A percentile compares a stretch with the other conserved stretches of the same genome.
phyloP scores from a whole-genome alignment of 2,329 filamentous ascomycete genomes.

The Oidium heveae region DNA sequence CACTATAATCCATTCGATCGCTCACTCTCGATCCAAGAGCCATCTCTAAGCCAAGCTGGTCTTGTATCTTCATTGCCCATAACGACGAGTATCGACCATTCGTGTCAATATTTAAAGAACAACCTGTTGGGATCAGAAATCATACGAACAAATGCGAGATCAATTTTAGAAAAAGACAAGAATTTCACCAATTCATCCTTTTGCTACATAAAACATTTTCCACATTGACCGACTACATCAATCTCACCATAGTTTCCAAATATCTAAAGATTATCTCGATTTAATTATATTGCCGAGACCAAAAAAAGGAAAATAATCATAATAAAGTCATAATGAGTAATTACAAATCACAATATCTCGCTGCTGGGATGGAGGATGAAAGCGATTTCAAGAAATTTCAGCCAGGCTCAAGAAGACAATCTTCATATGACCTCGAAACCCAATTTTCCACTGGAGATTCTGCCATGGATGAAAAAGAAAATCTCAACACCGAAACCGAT shows the following conservation, averaged over 20 bases:
- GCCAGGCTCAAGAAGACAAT: neutral
- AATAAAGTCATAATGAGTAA: neutral
- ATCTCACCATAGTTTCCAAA: neutral
- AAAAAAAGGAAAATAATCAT: neutral
- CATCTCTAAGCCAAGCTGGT: neutral
- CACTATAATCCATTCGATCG: too few species aligned
- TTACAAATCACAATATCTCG: neutral
- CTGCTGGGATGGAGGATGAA: neutral
- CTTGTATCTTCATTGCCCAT: neutral
- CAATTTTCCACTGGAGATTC: neutral
- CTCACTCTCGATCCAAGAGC: neutral
- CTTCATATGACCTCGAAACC: neutral
- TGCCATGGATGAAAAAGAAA: neutral
- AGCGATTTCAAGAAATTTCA: neutral
- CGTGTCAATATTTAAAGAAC: neutral
- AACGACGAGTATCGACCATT: neutral
- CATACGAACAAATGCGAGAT: neutral
- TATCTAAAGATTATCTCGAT: too few species aligned
- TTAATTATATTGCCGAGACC: too few species aligned
- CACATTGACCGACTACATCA: neutral
- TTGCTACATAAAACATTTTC: neutral
- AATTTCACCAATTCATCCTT: neutral
- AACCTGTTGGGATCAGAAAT: neutral
- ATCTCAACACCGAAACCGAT: constrained; percentile 4
- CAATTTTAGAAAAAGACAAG: neutral